Percentiles rank a stretch among this genome's conserved stretches.
Conservation (phyloP, 2,329 filamentous ascomycete genomes). For the Colletotrichum gloeosporioides region DNA sequence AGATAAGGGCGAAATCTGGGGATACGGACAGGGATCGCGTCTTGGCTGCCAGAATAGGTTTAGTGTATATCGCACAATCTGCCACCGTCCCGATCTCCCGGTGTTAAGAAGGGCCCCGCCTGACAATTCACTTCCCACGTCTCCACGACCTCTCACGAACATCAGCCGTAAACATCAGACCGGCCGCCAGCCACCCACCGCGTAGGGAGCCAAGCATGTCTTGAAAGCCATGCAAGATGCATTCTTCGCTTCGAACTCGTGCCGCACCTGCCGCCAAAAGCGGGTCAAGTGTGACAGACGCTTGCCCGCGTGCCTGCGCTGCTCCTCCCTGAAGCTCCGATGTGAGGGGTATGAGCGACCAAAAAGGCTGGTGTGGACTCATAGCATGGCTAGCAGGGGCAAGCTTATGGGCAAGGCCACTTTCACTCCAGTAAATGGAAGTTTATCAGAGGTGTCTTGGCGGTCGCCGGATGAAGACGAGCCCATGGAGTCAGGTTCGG, state of each 20-base stretch:
- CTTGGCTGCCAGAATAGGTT: constrained; percentile 5
- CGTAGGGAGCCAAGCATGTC: background rate
- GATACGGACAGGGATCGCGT: constrained; percentile 10
- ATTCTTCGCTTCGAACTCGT: constrained; percentile 9
- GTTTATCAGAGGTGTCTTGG: background rate
- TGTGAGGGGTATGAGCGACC: constrained; percentile 9
- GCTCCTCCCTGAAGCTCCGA: constrained; percentile 12
- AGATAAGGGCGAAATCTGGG: constrained; percentile 4
- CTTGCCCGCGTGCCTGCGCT: constrained; percentile 5
- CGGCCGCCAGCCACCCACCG: background rate
- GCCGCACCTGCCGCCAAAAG: constrained; percentile 14
- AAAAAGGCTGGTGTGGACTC: constrained; percentile 10
- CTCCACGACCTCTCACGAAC: background rate
- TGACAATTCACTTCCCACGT: background rate
- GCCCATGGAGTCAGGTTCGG: background rate
- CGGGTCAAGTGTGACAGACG: constrained; percentile 17
- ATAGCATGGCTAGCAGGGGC: constrained; percentile 13
- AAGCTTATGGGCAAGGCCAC: constrained; percentile 5
- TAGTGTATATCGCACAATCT: background rate
- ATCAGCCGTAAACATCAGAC: background rate
- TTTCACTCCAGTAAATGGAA: background rate
- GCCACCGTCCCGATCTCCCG: background rate
- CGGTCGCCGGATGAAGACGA: background rate
- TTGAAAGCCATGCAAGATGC: constrained; percentile 4
- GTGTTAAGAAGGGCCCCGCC: background rate